phyloP scores from a whole-genome alignment of 2,329 filamentous ascomycete genomes.

The Stagonosporopsis cucurbitacearum region DNA sequence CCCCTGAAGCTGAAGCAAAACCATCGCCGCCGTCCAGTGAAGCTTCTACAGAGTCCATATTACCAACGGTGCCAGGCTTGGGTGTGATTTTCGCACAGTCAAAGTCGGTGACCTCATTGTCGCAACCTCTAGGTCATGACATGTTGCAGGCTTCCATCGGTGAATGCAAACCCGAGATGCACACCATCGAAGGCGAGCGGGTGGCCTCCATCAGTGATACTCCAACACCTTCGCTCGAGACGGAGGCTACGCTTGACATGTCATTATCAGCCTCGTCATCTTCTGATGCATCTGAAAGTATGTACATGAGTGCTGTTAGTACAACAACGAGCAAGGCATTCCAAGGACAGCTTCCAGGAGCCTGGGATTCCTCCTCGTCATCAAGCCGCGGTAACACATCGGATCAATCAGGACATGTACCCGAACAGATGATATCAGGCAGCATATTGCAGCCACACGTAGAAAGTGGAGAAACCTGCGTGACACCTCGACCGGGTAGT shows the following conservation, averaged over 20 bases:
- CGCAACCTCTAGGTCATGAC: constrained; percentile 19
- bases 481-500: constrained; percentile 49
- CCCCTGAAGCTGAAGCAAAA: constrained; percentile 21
- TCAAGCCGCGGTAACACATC: constrained; percentile 42
- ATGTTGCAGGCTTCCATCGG: constrained; percentile 15
- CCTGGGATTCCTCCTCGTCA: constrained; percentile 49
- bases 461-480: constrained; percentile 45
- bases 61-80: constrained; percentile 37
- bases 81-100: constrained; percentile 25
- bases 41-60: constrained; percentile 20
- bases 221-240: not conserved
- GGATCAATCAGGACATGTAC: constrained; percentile 35
- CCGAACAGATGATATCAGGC: constrained; percentile 38
- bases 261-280: constrained; percentile 71
- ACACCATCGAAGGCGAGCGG: constrained; percentile 17
- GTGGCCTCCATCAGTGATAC: constrained; percentile 6
- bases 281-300: constrained; percentile 81
- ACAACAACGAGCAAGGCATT: constrained; percentile 38
- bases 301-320: constrained; percentile 79
- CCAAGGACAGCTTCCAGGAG: constrained; percentile 48
- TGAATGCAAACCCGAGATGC: constrained; percentile 23
- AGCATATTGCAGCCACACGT: constrained; percentile 40
- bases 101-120: constrained; percentile 12
- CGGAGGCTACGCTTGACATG: constrained; percentile 31
- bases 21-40: constrained; percentile 24